Base-by-base conservation (phyloP, 108 stramenopile genomes). In the Cyclotella sp. region DNA sequence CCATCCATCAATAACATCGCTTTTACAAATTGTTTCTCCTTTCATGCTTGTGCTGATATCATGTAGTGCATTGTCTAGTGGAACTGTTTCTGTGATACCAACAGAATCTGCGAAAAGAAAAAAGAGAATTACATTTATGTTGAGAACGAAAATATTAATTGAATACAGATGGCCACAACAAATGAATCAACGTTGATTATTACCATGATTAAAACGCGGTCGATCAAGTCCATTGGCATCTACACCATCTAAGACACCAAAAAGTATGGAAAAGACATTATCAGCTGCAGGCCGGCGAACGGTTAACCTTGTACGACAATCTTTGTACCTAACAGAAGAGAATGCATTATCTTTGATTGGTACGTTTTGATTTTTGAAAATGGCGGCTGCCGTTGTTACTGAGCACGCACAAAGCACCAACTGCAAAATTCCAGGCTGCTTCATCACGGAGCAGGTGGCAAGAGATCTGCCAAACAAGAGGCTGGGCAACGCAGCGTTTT, bases 1-100 rank as follows among this genome's bases (percentile, higher is more conserved):
- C 78, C 78, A 79, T 40, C 78, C 77, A 39, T 78, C 54, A 6
- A 57, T 24, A 29, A 42, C 55, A 59, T n/a, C 43, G 29, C 55
- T 66, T 9, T 43, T 67, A 10, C 24, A 49, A 13, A 59, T 58
- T 46, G 44, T 68, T 40, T 41, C 44, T 59, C 28, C 9, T 24
- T 44, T 63, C 16, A 21, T 70, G 30, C 53, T 19, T 51, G 9
- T 7, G 63, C 14, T 22, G 30, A 5, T 52, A 58, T 19, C 63
- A 44, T 21, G 24, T 54, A 14, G 43, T 13, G 26, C n/a, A 24
- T 28, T 28, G 12, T 57, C 55, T 47, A 34, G 16, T 51, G 41
- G 18, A 18, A 61, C 52, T 63, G 28, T 15, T 28, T 54, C 40
- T 2, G 75, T 75, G 26, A 75, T 75, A 42, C 75, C 75, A 8